Evolutionary conservation across 805 yeast genomes (phyloP).

Genomic region (Candida oleophila): DNA sequence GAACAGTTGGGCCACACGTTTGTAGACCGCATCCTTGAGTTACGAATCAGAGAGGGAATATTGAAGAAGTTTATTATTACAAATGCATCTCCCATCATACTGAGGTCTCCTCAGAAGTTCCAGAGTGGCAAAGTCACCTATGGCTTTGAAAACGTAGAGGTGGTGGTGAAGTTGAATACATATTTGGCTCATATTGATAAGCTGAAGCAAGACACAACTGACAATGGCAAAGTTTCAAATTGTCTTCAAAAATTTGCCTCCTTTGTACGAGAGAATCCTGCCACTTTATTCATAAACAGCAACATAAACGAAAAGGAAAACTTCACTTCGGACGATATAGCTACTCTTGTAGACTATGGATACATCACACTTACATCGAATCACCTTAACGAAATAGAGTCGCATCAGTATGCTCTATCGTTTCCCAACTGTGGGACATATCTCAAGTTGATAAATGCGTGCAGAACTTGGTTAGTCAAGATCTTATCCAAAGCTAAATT

Average conservation of each 20-base stretch:
- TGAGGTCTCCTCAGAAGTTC: constrained; percentile 29
- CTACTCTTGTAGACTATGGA: constrained; percentile 38
- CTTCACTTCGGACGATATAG: constrained; percentile 25
- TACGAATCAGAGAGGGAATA: constrained; percentile 32
- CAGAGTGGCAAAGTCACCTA: constrained; percentile 38
- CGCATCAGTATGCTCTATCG: constrained; percentile 40
- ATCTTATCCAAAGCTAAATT: constrained; percentile 33
- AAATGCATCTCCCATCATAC: constrained; percentile 45
- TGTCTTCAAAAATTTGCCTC: constrained; percentile 17
- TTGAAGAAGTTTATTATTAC: constrained; percentile 41
- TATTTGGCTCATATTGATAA: constrained; percentile 20
- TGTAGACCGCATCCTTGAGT: constrained; percentile 47
- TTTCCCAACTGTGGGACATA: constrained; percentile 53
- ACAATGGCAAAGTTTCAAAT: constrained; percentile 10
- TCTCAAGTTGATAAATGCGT: constrained; percentile 42
- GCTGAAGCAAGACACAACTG: constrained; percentile 7
- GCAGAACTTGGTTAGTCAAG: constrained; percentile 45
- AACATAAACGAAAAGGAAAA: constrained; percentile 13
- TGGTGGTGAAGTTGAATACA: constrained; percentile 25
- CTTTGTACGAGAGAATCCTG: constrained; percentile 23
- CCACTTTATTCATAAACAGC: constrained; percentile 24
- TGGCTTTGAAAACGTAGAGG: constrained; percentile 44
- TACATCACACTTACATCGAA: constrained; percentile 45
- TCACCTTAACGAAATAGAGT: constrained; percentile 41
- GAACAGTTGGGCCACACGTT: constrained; percentile 45